Evolutionary conservation across 768 basidiomycete species (phyloP).

Genomic region (Cystobasidium tubakii): DNA sequence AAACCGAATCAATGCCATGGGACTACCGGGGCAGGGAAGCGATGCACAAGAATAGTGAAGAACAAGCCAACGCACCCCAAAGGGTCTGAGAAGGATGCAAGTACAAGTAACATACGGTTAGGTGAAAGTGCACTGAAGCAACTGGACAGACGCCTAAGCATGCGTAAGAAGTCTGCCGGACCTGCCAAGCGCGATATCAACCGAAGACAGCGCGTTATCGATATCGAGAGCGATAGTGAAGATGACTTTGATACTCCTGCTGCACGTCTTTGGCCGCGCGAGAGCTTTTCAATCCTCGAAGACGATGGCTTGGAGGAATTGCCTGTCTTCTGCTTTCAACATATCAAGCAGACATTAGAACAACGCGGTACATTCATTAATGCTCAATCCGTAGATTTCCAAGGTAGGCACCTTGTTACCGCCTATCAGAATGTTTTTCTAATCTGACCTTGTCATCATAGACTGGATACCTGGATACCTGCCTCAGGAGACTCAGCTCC

Average conservation of each 20-base stretch:
- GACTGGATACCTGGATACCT: constrained; percentile 36
- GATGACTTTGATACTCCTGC: background rate
- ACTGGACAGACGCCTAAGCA: constrained; percentile 31
- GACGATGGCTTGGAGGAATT: constrained; percentile 27
- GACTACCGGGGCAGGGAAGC: constrained; percentile 31
- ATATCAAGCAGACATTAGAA: constrained; percentile 37
- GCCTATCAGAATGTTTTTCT: background rate
- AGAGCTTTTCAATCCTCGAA: background rate
- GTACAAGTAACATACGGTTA: background rate
- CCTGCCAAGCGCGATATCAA: background rate
- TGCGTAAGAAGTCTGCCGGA: constrained; percentile 1
- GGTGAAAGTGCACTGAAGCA: constrained; percentile 1
- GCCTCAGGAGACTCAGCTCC: constrained; percentile 35
- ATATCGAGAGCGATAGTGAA: background rate
- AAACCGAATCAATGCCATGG: constrained; percentile 39
- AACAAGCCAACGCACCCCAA: background rate
- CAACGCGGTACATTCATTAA: constrained; percentile 30
- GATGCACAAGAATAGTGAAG: constrained; percentile 37
- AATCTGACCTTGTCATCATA: background rate
- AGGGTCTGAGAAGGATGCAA: background rate
- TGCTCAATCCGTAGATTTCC: constrained; percentile 20
- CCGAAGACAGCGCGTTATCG: background rate
- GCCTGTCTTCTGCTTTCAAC: constrained; percentile 38
- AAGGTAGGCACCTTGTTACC: constrained; percentile 4
- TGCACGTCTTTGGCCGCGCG: background rate